Evolutionary conservation across 1,284 basidiomycete genomes (phyloP).

Genomic region (Cerrena zonata): DNA sequence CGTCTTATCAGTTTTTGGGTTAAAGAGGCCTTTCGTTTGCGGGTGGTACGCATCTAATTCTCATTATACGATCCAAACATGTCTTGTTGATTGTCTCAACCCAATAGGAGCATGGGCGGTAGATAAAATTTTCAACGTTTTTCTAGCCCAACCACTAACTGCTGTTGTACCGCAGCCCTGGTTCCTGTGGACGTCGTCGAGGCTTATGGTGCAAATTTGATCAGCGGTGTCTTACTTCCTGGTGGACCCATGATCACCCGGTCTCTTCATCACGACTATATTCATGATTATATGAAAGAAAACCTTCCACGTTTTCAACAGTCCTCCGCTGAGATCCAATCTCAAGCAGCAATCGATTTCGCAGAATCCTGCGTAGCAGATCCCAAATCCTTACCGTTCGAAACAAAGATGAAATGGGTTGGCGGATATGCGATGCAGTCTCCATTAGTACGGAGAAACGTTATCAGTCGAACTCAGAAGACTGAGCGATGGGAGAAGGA

Average conservation of each 20-base stretch:
- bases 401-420: constrained; percentile 28
- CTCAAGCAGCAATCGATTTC: constrained; percentile 26
- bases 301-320: constrained; percentile 24
- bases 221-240: constrained; percentile 34
- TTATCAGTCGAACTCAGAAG: constrained; percentile 30
- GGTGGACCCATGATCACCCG: constrained; percentile 23
- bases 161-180: constrained; percentile 2
- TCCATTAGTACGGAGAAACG: constrained; percentile 24
- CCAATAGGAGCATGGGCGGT: constrained; percentile 36
- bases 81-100: no score
- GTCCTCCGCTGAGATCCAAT: constrained; percentile 23
- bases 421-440: constrained; percentile 32
- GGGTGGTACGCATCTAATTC: constrained; percentile 29
- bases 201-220: constrained; percentile 28
- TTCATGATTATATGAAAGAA: constrained; percentile 28
- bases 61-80: not conserved
- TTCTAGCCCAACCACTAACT: no score
- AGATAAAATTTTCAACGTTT: no score
- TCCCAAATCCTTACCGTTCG: constrained; percentile 24
- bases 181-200: constrained; percentile 34
- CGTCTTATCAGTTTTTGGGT: constrained; percentile 27
- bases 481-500: constrained; percentile 25
- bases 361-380: constrained; percentile 26
- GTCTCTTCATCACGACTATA: constrained; percentile 16
- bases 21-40: constrained; percentile 31